These are phyloP conservation scores for Boletellus ananas DNA, from an alignment of 768 basidiomycete species.

Conservation along the genomic window DNA sequence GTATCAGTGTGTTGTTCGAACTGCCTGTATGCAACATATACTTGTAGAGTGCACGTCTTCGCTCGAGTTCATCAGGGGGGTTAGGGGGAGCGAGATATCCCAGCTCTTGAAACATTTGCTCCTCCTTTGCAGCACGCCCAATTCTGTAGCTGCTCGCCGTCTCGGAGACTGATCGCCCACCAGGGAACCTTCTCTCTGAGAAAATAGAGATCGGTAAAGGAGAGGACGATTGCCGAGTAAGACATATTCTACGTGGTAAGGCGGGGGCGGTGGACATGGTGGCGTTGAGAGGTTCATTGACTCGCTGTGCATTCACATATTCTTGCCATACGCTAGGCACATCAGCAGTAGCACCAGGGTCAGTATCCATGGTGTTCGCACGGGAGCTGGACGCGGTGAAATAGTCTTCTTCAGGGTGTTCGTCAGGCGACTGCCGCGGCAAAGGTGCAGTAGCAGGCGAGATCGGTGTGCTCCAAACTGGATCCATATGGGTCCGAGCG, in stretches of 20 bases:
- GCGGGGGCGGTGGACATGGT: conserved; percentile 42
- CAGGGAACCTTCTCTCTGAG: conserved; percentile 29
- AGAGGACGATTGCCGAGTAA: conserved; percentile 62
- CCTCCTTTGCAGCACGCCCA: conserved; percentile 59
- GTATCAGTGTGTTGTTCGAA: conserved; percentile 1
- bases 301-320: conserved; percentile 23
- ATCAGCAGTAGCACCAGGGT: conserved; percentile 10
- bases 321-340: conserved; percentile 27
- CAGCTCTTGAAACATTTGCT: conserved; percentile 58
- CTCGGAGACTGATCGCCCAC: conserved; percentile 34
- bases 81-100: conserved; percentile 77
- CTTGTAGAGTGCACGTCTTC: conserved; percentile 84
- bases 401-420: conserved; percentile 28
- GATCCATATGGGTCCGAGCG: conserved; percentile 2
- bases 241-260: conserved; percentile 47
- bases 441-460: conserved; percentile 17
- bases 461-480: conserved; percentile 2
- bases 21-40: neutral
- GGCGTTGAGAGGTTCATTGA: conserved; percentile 28
- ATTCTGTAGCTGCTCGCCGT: conserved; percentile 33
- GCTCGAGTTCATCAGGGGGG: conserved; percentile 80
- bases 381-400: conserved; percentile 28
- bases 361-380: conserved; percentile 19
- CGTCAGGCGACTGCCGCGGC: conserved; percentile 22
- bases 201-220: conserved; percentile 49